phyloP scores from a whole-genome alignment of 768 basidiomycete species.

The Megacollybia marginata region DNA sequence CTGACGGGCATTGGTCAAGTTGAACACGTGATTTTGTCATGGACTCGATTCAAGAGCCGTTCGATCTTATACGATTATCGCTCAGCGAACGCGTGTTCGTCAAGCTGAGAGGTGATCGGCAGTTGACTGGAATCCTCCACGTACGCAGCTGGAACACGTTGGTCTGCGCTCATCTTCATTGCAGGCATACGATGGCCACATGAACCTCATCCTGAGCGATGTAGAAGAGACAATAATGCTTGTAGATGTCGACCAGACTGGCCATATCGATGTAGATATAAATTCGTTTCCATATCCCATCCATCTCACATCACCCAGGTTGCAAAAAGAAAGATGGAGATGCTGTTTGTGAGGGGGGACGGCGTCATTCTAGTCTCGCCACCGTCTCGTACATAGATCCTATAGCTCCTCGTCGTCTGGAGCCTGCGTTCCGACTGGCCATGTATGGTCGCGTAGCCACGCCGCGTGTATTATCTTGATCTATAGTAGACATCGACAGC shows the following conservation, averaged over 20 bases:
- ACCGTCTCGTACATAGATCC: slow-evolving; percentile 55
- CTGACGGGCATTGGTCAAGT: no score
- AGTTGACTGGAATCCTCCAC: slow-evolving; percentile 87
- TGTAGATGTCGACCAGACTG: slow-evolving; percentile 64
- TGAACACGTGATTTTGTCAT: no score
- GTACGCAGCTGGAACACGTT: slow-evolving; percentile 37
- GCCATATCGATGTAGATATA: slow-evolving; percentile 54
- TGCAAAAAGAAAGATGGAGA: slow-evolving; percentile 90
- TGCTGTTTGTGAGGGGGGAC: slow-evolving; percentile 97
- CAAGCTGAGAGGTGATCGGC: slow-evolving; percentile 91
- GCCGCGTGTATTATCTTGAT: slow-evolving; percentile 67
- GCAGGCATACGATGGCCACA: slow-evolving; percentile 99
- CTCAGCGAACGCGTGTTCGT: slow-evolving; percentile 98
- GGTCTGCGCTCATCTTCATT: slow-evolving; percentile 9
- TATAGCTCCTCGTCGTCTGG: slow-evolving; percentile 43
- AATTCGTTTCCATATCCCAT: background rate
- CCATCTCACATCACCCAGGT: slow-evolving; percentile 39
- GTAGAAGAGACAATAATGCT: slow-evolving; percentile 97
- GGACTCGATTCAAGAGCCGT: slow-evolving; percentile 76
- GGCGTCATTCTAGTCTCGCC: slow-evolving; percentile 94
- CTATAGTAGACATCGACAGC: slow-evolving; percentile 24
- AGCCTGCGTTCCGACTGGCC: slow-evolving; percentile 58
- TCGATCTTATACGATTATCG: slow-evolving; percentile 94
- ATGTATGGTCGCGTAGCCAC: slow-evolving; percentile 72
- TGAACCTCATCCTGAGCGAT: slow-evolving; percentile 97